Base-by-base conservation (phyloP, 2,329 filamentous ascomycete genomes). In the Bipolaris oryzae region DNA sequence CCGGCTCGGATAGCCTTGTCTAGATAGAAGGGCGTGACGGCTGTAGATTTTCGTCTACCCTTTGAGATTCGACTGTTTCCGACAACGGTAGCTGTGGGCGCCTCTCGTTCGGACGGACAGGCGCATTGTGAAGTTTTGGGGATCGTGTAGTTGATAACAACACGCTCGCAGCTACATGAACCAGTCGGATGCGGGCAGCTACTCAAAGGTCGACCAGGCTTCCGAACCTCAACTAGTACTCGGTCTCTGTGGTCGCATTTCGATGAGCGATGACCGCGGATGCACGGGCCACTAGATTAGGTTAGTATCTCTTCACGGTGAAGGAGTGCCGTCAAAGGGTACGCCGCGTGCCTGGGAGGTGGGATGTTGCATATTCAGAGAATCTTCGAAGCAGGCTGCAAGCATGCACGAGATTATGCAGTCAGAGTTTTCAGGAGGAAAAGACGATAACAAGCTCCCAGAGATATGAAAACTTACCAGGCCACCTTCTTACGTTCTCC, bases 401-500 rank as follows among this genome's bases (percentile, higher is more conserved):
- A 28, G 15, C 33, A 16, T 21, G 34, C 34, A 45, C 50, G 11
- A 35, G 31, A 34, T 41, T 11, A 25, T 23, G 25, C 31, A 20
- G n/a, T 34, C 20, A 9, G 15, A 42, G 20, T 41, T 25, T 4
- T 25, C 35, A 41, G 15, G 39, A 46, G 6, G 44, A 33, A 20
- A 28, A 23, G n/a, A 7, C 33, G 15, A 9, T 54, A 41, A 20
- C 21, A 34, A 18, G 42, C 28, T 31, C 20, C 16, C 48, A 23
- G 20, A 46, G 25, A 23, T 21, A 20, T 35, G 34, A 51, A 16
- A 45, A 71, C 87, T 69, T 83, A 90, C 88, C 88, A 90, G 72
- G 88, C 88, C 82, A 90, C 88, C 80, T 90, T 90, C 74, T 86
- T 89, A 77, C 89, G 89, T 74, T 86, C 81, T 60, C 87, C 88